phyloP scores from a whole-genome alignment of 371 early-diverging fungal species.

The Lichtheimia ramosa region DNA sequence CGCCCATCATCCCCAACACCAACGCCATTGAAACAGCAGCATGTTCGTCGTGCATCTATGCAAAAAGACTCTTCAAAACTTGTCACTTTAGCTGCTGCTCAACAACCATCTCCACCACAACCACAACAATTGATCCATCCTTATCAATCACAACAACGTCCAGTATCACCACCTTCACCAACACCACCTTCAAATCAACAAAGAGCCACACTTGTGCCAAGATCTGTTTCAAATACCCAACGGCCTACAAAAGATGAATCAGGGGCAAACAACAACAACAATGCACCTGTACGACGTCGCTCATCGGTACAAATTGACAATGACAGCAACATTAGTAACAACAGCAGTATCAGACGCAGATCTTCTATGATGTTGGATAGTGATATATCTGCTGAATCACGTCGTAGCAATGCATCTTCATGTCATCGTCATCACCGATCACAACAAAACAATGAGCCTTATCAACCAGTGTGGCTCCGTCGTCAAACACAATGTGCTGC shows the following conservation, averaged over 20 bases:
- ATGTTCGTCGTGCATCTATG: background rate
- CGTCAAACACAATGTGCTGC: conserved; percentile 22
- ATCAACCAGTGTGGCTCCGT: conserved; percentile 21
- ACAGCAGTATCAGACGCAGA: conserved; percentile 3
- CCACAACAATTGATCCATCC: background rate
- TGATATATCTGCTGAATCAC: conserved; percentile 14
- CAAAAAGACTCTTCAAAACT: background rate
- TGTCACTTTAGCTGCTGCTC: background rate
- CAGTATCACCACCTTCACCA: background rate
- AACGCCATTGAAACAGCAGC: no score
- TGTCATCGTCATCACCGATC: no score
- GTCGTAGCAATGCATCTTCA: conserved; percentile 11
- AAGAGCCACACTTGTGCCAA: background rate
- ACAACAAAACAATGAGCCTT: no score
- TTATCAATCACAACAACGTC: conserved; percentile 1
- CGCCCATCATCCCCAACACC: conserved; percentile 4
- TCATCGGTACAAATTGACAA: background rate
- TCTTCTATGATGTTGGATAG: conserved; percentile 7
- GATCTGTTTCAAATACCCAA: background rate
- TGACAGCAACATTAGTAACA: background rate
- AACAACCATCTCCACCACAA: conserved; percentile 1
- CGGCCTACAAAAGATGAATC: no score
- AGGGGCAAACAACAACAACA: conserved; percentile 5
- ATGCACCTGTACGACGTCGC: conserved; percentile 1
- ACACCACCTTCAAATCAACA: background rate